A percentile compares a stretch with the other conserved stretches of the same genome.
phyloP scores from a whole-genome alignment of 768 basidiomycete genomes.

The Agaricus sinodeliciosus region DNA sequence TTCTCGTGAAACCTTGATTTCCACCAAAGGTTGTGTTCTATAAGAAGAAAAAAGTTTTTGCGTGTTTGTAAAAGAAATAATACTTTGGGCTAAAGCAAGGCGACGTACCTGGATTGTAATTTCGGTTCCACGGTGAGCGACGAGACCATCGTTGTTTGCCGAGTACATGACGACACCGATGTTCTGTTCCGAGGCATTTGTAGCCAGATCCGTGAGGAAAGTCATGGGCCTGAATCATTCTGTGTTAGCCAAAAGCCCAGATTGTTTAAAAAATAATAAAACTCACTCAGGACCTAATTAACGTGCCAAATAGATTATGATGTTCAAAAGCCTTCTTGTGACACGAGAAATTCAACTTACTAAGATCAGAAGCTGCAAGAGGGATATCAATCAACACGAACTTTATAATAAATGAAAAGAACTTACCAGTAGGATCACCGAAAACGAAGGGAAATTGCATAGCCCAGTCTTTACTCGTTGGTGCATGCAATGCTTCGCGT shows the following conservation, averaged over 20 bases:
- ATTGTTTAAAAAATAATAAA: background rate
- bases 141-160: slow-evolving; percentile 63
- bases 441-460: slow-evolving; percentile 31
- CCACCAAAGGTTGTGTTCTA: slow-evolving; percentile 80
- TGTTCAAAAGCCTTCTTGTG: background rate
- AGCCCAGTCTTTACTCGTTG: slow-evolving; percentile 47
- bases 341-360: slow-evolving; percentile 18
- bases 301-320: background rate
- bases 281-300: slow-evolving; percentile 28
- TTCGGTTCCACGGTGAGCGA: slow-evolving; percentile 60
- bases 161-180: slow-evolving; percentile 56
- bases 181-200: slow-evolving; percentile 47
- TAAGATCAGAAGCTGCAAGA: slow-evolving; percentile 26
- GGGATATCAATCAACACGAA: background rate
- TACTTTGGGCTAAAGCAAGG: background rate
- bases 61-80: no score
- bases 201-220: slow-evolving; percentile 60
- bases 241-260: background rate
- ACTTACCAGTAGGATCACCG: slow-evolving; percentile 27
- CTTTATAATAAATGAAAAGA: background rate
- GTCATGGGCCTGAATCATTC: slow-evolving; percentile 43
- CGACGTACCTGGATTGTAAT: slow-evolving; percentile 47
- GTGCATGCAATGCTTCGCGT: slow-evolving; percentile 62
- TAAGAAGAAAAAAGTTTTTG: slow-evolving; percentile 11
- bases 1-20: slow-evolving; percentile 64